A percentile compares a stretch with the other conserved stretches of the same genome.
Conservation (phyloP, 2,329 filamentous ascomycete genomes). For the Trichoderma koningii region DNA sequence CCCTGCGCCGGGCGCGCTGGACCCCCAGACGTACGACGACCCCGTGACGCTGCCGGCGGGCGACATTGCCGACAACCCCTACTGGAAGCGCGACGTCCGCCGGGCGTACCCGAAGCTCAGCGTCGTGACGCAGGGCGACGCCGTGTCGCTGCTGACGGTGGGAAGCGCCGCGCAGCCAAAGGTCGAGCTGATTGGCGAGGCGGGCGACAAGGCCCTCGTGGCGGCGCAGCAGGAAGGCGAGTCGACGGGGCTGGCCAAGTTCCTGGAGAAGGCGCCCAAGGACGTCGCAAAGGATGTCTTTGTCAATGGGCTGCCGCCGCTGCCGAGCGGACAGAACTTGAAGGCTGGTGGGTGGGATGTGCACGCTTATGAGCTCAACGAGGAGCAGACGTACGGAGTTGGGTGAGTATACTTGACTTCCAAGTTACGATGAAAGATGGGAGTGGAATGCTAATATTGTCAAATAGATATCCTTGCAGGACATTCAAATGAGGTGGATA, state of each 20-base stretch:
- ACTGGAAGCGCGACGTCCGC: conserved; percentile 88
- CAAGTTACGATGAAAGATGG: background rate
- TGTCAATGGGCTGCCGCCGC: conserved; percentile 79
- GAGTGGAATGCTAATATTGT: conserved; percentile 36
- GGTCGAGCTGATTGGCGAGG: conserved; percentile 73
- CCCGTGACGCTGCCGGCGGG: conserved; percentile 60
- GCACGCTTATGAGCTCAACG: conserved; percentile 66
- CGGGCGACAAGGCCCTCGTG: conserved; percentile 65
- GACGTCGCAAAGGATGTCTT: conserved; percentile 68
- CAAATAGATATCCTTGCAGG: conserved; percentile 64
- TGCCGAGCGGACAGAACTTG: conserved; percentile 70
- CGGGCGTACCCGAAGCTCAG: conserved; percentile 79
- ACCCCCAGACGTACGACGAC: conserved; percentile 45
- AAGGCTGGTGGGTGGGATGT: conserved; percentile 60
- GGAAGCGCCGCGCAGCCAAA: conserved; percentile 81
- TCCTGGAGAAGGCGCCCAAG: conserved; percentile 60
- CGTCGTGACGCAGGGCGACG: conserved; percentile 79
- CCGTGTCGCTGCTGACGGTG: conserved; percentile 80
- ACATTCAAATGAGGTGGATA: conserved; percentile 53
- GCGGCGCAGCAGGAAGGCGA: conserved; percentile 73
- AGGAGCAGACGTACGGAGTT: conserved; percentile 70
- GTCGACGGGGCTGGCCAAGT: conserved; percentile 67
- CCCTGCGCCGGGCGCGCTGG: conserved; percentile 59
- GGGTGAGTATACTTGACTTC: conserved; percentile 61
- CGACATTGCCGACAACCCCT: conserved; percentile 49